These are phyloP conservation scores for Magnolia sinica DNA, from an alignment of 164 flowering plant genomes.

Conservation along the genomic window DNA sequence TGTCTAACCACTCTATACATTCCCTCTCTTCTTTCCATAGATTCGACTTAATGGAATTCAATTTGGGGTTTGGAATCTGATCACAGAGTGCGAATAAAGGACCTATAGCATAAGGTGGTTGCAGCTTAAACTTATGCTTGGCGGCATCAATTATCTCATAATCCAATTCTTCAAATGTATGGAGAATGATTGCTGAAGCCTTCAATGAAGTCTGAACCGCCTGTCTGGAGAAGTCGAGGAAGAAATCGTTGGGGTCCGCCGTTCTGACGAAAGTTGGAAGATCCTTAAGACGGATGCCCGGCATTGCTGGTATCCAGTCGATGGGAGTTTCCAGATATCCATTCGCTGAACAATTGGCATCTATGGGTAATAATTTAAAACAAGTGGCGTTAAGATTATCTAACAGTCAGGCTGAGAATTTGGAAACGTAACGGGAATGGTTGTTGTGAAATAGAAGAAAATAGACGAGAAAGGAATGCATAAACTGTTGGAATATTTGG, in stretches of 20 bases:
- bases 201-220: not conserved
- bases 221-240: constrained; percentile 6
- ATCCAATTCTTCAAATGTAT: constrained; percentile 20
- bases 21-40: constrained; percentile 31
- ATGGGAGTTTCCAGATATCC: constrained; percentile 28
- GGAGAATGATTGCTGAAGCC: constrained; percentile 7
- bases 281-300: constrained; percentile 23
- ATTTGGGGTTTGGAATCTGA: constrained; percentile 1
- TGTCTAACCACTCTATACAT: constrained; percentile 36
- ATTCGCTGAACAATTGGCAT: constrained; percentile 9
- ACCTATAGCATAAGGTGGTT: constrained; percentile 20
- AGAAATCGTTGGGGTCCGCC: constrained; percentile 12
- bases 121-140: not conserved
- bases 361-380: not conserved
- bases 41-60: not conserved
- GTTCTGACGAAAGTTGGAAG: constrained; percentile 17
- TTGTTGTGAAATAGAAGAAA: not conserved
- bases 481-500: no score
- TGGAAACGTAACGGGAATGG: not conserved
- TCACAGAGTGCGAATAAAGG: constrained; percentile 19
- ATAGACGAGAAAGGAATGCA: not conserved
- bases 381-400: not conserved
- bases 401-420: not conserved
- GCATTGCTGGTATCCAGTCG: constrained; percentile 31
- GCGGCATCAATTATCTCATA: constrained; percentile 13